phyloP scores from a whole-genome alignment of 352 stramenopile species.

The Pythium catenulatum region DNA sequence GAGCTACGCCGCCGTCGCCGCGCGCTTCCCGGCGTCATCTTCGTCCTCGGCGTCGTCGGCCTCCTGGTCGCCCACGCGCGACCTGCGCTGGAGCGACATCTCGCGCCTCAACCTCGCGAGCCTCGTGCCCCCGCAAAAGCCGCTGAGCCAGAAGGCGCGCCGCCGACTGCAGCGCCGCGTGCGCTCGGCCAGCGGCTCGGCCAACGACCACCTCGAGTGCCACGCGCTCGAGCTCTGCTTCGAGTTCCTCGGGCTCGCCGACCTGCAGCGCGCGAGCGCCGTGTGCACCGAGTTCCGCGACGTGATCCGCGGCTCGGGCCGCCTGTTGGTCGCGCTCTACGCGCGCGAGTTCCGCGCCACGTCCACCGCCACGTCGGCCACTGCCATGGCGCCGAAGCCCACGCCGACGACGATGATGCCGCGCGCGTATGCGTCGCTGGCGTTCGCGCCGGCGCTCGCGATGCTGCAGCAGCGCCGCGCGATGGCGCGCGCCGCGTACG shows the following conservation, averaged over 20 bases:
- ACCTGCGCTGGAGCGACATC: conserved; percentile 86
- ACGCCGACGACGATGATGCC: conserved; percentile 68
- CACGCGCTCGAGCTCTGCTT: conserved; percentile 85
- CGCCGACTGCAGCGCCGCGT: conserved; percentile 58
- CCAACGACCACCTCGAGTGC: conserved; percentile 66
- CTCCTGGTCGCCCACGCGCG: conserved; percentile 51
- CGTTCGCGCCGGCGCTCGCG: conserved; percentile 46
- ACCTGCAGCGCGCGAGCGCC: conserved; percentile 68
- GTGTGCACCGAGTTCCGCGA: conserved; percentile 82
- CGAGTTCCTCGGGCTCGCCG: conserved; percentile 80
- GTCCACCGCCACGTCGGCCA: not conserved
- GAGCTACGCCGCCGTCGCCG: conserved; percentile 84
- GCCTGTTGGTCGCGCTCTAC: conserved; percentile 79
- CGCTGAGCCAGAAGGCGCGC: conserved; percentile 61
- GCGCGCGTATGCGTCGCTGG: conserved; percentile 68
- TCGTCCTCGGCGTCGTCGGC: conserved; percentile 7
- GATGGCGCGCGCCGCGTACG: conserved; percentile 55
- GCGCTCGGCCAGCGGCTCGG: conserved; percentile 40
- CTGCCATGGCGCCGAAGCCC: not conserved
- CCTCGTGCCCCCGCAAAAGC: conserved; percentile 43
- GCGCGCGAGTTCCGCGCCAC: conserved; percentile 73
- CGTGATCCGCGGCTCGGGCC: conserved; percentile 68
- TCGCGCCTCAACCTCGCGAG: conserved; percentile 67
- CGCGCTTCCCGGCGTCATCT: conserved; percentile 58
- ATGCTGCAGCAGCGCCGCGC: conserved; percentile 67